phyloP scores from a whole-genome alignment of 768 basidiomycete species.

The Mycena rosella region DNA sequence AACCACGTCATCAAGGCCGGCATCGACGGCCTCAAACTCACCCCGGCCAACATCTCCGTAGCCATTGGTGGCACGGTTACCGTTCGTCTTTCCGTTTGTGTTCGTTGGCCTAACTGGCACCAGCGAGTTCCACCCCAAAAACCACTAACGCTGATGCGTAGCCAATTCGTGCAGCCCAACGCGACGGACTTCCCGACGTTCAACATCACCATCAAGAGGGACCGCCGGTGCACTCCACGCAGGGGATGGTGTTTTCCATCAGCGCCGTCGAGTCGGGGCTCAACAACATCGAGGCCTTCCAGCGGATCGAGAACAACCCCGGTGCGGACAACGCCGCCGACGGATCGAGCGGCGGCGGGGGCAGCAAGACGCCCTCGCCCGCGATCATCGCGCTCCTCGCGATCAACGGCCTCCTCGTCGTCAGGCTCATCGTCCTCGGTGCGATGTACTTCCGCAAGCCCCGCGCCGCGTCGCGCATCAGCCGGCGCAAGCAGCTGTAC shows the following conservation, averaged over 20 bases:
- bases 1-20: conserved; percentile 39
- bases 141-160: no score
- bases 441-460: no score
- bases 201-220: conserved; percentile 52
- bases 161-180: no score
- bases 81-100: no score
- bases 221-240: conserved; percentile 50
- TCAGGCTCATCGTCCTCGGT: no score
- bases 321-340: background rate
- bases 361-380: no score
- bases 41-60: conserved; percentile 33
- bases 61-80: conserved; percentile 38
- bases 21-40: conserved; percentile 30
- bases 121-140: conserved; percentile 40
- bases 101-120: no score
- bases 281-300: conserved; percentile 57
- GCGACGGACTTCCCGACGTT: conserved; percentile 53
- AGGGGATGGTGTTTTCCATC: conserved; percentile 63
- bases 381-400: no score
- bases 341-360: no score
- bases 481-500: conserved; percentile 28
- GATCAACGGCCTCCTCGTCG: no score
- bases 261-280: conserved; percentile 49
- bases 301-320: background rate
- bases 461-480: no score